Evolutionary conservation across 805 yeast genomes (phyloP), one percentile per base, ranked within the genome.

Genomic region (Candida fluviatilis): DNA sequence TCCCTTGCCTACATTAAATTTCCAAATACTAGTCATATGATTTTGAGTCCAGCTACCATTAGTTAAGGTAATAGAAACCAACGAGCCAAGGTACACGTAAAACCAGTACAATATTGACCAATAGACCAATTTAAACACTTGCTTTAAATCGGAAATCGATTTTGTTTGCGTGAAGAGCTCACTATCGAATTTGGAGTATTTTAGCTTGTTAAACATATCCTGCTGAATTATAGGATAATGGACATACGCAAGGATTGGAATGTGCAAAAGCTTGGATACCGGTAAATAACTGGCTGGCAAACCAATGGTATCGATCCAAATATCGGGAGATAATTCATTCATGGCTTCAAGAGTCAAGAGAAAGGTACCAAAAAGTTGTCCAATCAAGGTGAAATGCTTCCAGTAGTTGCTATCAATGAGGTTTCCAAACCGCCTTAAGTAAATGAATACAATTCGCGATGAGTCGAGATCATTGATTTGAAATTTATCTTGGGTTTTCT

Each of bases 301-400:
- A 0, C 99, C 99, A 75, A 88, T 82, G 1, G 99, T 90, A 54
- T 93, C 99, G 25, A 93, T 72, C 78, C 89, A 88, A n/a, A 88
- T 71, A 57, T 93, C 98, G 0, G 98, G 97, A 5, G 78, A 62
- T 29, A 86, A 70, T 48, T 72, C 73, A 40, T 64, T 60, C 42
- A 89, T 59, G 1, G 95, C 95, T 54, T 84, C 90, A 37, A 78
- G 59, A 1, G 85, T 76, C 26, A 93, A 64, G 11, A 81, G 43
- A 4, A 80, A 54, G 1, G 95, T 80, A 1, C 97, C 97, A 8
- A 88, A 32, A 3, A 95, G 87, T 65, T 93, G 99, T 17, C 96
- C 95, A 2, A 87, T 48, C 40, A 93, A 66, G 0, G 98, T 93
- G 51, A 88, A 78, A 39, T 75, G 71, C 11, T 81, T 82, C 95